Evolutionary conservation across 2,329 filamentous ascomycete genomes (phyloP).

Genomic region (Colletotrichum agaves): DNA sequence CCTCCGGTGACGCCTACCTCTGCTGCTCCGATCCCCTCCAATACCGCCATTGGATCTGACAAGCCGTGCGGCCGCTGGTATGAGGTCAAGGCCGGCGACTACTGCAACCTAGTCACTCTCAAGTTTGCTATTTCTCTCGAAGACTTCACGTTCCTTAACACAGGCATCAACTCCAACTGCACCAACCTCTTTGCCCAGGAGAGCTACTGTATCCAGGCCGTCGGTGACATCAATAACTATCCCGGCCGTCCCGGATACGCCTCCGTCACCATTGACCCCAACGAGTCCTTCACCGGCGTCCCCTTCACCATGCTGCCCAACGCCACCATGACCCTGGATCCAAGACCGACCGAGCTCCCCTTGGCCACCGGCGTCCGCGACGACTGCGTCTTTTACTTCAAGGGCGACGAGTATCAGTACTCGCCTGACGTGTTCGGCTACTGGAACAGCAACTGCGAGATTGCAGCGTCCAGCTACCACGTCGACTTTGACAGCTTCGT

Average conservation of each 20-base stretch:
- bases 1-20: constrained; percentile 6
- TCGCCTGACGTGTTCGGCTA: constrained; percentile 1
- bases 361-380: constrained; percentile 27
- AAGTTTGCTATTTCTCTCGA: constrained; percentile 44
- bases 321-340: constrained; percentile 25
- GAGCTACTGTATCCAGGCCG: constrained; percentile 48
- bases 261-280: constrained; percentile 30
- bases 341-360: constrained; percentile 17
- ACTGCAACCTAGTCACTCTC: constrained; percentile 47
- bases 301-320: constrained; percentile 31
- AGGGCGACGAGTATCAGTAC: constrained; percentile 35
- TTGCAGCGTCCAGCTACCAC: constrained; percentile 31
- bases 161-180: constrained; percentile 46
- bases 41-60: constrained; percentile 37
- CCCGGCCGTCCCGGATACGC: constrained; percentile 5
- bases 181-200: constrained; percentile 46
- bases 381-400: constrained; percentile 30
- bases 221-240: constrained; percentile 41
- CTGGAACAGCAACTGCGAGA: constrained; percentile 36
- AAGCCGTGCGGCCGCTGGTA: constrained; percentile 46
- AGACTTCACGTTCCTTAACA: constrained; percentile 49
- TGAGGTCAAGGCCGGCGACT: constrained; percentile 45
- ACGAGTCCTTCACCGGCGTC: constrained; percentile 25
- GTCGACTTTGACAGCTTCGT: constrained; percentile 33
- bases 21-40: constrained; percentile 26